phyloP scores from a whole-genome alignment of 2,329 filamentous ascomycete genomes.

The Fusarium lateritium region DNA sequence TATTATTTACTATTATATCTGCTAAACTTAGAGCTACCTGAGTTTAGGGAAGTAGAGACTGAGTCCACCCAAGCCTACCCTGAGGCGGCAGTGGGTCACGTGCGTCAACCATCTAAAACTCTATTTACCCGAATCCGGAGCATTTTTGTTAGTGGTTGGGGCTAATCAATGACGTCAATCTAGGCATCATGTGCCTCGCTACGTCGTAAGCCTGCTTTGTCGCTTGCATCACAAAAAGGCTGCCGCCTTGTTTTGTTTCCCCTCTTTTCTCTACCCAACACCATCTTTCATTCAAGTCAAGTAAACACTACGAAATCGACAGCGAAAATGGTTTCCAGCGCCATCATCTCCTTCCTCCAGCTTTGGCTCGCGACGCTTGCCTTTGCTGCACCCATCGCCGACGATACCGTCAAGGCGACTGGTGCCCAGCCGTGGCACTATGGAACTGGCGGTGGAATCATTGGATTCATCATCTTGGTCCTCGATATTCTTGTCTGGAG shows the following conservation, averaged over 20 bases:
- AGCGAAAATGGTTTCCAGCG: slow-evolving; percentile 34
- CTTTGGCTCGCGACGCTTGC: slow-evolving; percentile 64
- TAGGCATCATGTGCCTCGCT: slow-evolving; percentile 27
- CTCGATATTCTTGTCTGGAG: slow-evolving; percentile 75
- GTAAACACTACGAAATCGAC: too few relatives aligned
- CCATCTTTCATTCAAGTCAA: neutral
- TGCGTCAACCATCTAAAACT: too few relatives aligned
- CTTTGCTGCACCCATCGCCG: slow-evolving; percentile 60
- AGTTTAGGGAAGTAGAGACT: too few relatives aligned
- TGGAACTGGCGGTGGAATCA: slow-evolving; percentile 72
- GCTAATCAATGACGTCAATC: slow-evolving; percentile 28
- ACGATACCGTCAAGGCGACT: slow-evolving; percentile 52
- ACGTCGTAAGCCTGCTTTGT: slow-evolving; percentile 27
- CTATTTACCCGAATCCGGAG: neutral
- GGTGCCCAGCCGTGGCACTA: slow-evolving; percentile 67
- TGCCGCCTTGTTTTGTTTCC: neutral
- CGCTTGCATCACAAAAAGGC: slow-evolving; percentile 12
- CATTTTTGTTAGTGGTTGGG: slow-evolving; percentile 6
- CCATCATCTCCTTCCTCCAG: slow-evolving; percentile 43
- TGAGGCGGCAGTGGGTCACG: too few relatives aligned
- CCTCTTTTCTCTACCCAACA: slow-evolving; percentile 1
- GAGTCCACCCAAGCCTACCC: too few relatives aligned
- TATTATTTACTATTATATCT: too few relatives aligned
- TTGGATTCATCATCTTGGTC: slow-evolving; percentile 73
- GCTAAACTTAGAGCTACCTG: too few relatives aligned